Evolutionary conservation across 2,329 filamentous ascomycete species (phyloP), one percentile per base, ranked within the genome.

Genomic region (Fonsecaea erecta): DNA sequence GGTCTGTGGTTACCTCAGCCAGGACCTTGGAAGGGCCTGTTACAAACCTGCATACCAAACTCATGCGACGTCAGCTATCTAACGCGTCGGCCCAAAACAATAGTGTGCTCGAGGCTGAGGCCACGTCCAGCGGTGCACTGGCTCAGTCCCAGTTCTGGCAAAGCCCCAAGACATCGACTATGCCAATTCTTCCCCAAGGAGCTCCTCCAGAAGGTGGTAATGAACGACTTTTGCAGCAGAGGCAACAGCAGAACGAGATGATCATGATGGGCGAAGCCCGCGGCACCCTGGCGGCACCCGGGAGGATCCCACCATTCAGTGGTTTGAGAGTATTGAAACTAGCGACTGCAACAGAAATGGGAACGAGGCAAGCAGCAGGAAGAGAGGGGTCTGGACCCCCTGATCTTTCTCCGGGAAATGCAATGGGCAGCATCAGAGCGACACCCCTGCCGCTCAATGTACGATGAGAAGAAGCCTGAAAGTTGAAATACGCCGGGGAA

Each of bases 191-290:
- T 30, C 30, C 30, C 18, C 28, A 59, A n/a, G 43, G 40, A 11
- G 32, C n/a, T 3, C 58, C 61, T 1, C 26, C 34, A 8, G 8
- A 37, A 30, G 0, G n/a, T n/a, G 51, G 52, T 12, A 59, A 63
- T 9, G 61, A 59, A 21, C 28, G 24, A 32, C 40, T 63, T 14
- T 26, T 63, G 12, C 46, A 28, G 40, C 52, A 63, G 52, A 63
- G 59, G 61, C 61, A 59, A 40, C 61, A 58, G 46, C 61, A 63
- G 34, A 63, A 63, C 28, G 61, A 63, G 5, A 52, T 53, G 14
- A 35, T 52, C 9, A 51, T 63, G 54, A 32, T 40, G 32, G 53
- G 46, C 11, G 54, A 63, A 35, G 14, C n/a, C n/a, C 37, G 51
- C n/a, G 30, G 30, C 12, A 43, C 12, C 0, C 12, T 11, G 1